Conservation (phyloP, 768 basidiomycete genomes). For the Tricholoma bakamatsutake region DNA sequence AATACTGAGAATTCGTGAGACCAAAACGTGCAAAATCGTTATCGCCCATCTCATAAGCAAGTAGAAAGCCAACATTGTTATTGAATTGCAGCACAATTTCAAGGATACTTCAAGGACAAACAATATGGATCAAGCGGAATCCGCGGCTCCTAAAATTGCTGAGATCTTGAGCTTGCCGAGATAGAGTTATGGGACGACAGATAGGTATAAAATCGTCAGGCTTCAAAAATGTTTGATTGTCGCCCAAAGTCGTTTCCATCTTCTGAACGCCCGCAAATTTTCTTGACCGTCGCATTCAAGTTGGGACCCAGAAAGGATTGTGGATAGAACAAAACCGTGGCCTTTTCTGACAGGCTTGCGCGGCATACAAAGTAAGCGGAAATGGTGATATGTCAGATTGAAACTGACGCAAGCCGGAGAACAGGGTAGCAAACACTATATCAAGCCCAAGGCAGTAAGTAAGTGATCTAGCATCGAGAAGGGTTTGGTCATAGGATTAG, state of each 20-base stretch:
- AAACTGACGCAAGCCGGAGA: too few relatives aligned
- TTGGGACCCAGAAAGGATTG: too few relatives aligned
- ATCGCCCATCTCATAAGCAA: not conserved
- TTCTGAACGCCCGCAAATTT: not conserved
- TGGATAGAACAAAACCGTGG: too few relatives aligned
- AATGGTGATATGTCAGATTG: too few relatives aligned
- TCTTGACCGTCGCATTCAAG: not conserved
- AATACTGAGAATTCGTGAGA: slow-evolving; percentile 28
- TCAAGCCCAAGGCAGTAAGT: too few relatives aligned
- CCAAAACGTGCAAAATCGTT: not conserved
- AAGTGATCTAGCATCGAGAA: not conserved
- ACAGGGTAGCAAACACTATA: too few relatives aligned
- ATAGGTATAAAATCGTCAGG: slow-evolving; percentile 6
- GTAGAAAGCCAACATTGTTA: not conserved
- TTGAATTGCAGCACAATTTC: not conserved
- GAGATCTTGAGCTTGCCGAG: slow-evolving; percentile 4
- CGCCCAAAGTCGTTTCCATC: not conserved
- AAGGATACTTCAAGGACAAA: not conserved
- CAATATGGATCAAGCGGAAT: slow-evolving; percentile 8
- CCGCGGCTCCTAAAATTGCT: slow-evolving; percentile 13
- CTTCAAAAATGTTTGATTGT: not conserved
- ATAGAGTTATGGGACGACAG: slow-evolving; percentile 8
- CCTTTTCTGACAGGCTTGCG: too few relatives aligned
- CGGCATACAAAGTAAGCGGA: not conserved
- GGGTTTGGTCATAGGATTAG: not conserved